phyloP scores from a whole-genome alignment of 768 basidiomycete species.

The Auricularia sp. region DNA sequence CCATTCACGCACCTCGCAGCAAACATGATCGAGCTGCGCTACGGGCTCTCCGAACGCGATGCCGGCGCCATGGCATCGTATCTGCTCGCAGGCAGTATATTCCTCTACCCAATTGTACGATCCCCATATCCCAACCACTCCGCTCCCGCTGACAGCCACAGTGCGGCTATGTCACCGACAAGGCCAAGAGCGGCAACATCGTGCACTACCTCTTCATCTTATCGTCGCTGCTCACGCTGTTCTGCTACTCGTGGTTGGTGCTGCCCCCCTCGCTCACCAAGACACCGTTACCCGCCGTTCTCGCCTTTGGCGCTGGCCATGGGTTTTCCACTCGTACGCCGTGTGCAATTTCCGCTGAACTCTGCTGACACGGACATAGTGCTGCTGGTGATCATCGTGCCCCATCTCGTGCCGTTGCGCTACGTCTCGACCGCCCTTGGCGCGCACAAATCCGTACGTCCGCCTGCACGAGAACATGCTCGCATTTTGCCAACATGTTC shows the following conservation, averaged over 20 bases:
- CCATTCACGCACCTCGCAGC: conserved; percentile 70
- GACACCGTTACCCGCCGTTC: conserved; percentile 51
- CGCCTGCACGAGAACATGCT: not conserved
- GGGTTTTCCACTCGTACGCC: conserved; percentile 61
- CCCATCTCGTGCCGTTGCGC: conserved; percentile 55
- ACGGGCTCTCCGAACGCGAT: conserved; percentile 44
- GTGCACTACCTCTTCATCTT: conserved; percentile 47
- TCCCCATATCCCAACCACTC: not conserved
- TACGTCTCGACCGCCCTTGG: conserved; percentile 73
- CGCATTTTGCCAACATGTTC: not conserved
- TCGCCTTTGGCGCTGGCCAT: conserved; percentile 53
- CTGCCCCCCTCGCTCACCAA: conserved; percentile 47
- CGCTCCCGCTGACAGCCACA: conserved; percentile 14
- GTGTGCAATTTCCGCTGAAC: not conserved
- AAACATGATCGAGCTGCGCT: conserved; percentile 64
- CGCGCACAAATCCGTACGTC: conserved; percentile 63
- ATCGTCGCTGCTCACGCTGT: conserved; percentile 49
- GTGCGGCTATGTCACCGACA: conserved; percentile 60
- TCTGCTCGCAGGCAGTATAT: conserved; percentile 54
- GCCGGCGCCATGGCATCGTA: conserved; percentile 62
- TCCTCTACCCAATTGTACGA: conserved; percentile 61
- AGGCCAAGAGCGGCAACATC: conserved; percentile 43
- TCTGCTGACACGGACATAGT: conserved; percentile 29
- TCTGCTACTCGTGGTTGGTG: conserved; percentile 57
- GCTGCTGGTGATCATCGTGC: conserved; percentile 63